Evolutionary conservation across 108 stramenopile genomes (phyloP).

Genomic region (Cyclotella kingstonii): DNA sequence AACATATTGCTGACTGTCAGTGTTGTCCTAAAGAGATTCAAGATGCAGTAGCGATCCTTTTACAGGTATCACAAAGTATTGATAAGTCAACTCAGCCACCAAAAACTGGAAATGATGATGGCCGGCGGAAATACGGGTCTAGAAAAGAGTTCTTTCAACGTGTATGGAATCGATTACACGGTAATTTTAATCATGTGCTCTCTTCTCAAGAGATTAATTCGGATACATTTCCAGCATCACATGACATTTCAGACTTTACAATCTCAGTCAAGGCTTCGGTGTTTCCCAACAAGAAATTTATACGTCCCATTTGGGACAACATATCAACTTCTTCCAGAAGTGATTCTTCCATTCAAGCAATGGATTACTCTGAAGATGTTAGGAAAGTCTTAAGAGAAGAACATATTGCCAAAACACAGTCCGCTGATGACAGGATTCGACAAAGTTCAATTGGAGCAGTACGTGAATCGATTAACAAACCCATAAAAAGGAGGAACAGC

Average conservation of each 20-base stretch:
- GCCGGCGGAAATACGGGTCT: constrained; percentile 69
- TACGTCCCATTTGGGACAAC: too few species aligned
- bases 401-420: too few species aligned
- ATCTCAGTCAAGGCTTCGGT: too few species aligned
- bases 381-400: too few species aligned
- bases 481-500: too few species aligned
- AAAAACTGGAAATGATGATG: constrained; percentile 2
- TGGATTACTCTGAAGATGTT: too few species aligned
- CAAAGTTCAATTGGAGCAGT: too few species aligned
- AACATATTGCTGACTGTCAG: constrained; percentile 71
- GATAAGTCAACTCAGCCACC: constrained; percentile 14
- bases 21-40: constrained; percentile 53
- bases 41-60: constrained; percentile 39
- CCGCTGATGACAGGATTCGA: too few species aligned
- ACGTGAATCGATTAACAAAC: too few species aligned
- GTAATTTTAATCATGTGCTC: background rate
- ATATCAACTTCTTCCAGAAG: too few species aligned
- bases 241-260: background rate
- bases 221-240: background rate
- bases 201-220: background rate
- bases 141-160: constrained; percentile 78
- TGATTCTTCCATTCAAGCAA: too few species aligned
- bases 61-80: constrained; percentile 1
- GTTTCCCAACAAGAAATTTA: too few species aligned
- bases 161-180: constrained; percentile 69